These are phyloP conservation scores for Massarina eburnea DNA, from an alignment of 2,329 filamentous ascomycete species.

Conservation along the genomic window DNA sequence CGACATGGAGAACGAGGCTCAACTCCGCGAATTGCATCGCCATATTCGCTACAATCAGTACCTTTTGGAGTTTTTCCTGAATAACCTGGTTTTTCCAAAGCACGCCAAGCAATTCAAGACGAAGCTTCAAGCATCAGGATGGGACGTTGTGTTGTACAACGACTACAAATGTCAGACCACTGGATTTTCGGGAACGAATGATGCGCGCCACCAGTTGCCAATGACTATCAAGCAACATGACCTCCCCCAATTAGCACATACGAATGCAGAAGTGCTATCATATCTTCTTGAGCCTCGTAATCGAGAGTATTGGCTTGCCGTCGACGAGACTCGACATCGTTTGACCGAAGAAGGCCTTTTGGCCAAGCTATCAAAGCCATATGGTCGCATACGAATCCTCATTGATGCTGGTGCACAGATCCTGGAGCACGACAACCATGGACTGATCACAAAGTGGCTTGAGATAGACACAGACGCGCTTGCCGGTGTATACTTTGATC, in stretches of 20 bases:
- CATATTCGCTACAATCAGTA: slow-evolving; percentile 46
- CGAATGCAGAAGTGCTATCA: slow-evolving; percentile 64
- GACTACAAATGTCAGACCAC: slow-evolving; percentile 52
- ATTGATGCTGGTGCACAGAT: slow-evolving; percentile 68
- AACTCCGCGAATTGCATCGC: slow-evolving; percentile 49
- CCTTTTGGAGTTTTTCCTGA: slow-evolving; percentile 66
- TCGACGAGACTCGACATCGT: slow-evolving; percentile 30
- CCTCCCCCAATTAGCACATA: slow-evolving; percentile 57
- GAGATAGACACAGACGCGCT: slow-evolving; percentile 46
- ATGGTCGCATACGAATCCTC: slow-evolving; percentile 52
- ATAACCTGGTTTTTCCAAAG: slow-evolving; percentile 65
- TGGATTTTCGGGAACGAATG: slow-evolving; percentile 73
- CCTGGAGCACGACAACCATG: slow-evolving; percentile 60
- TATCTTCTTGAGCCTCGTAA: slow-evolving; percentile 60
- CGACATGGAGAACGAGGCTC: slow-evolving; percentile 59
- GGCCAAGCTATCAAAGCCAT: slow-evolving; percentile 32
- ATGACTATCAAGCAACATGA: slow-evolving; percentile 65
- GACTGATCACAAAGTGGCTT: slow-evolving; percentile 56
- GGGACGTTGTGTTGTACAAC: slow-evolving; percentile 62
- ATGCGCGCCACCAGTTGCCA: slow-evolving; percentile 62
- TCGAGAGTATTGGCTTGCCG: slow-evolving; percentile 48
- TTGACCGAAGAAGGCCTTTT: slow-evolving; percentile 53
- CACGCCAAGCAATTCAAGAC: slow-evolving; percentile 66
- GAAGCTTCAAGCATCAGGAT: slow-evolving; percentile 67
- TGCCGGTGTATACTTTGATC: slow-evolving; percentile 59